Base-by-base conservation (phyloP, 495 filamentous ascomycete species). In the Penicillium canescens region DNA sequence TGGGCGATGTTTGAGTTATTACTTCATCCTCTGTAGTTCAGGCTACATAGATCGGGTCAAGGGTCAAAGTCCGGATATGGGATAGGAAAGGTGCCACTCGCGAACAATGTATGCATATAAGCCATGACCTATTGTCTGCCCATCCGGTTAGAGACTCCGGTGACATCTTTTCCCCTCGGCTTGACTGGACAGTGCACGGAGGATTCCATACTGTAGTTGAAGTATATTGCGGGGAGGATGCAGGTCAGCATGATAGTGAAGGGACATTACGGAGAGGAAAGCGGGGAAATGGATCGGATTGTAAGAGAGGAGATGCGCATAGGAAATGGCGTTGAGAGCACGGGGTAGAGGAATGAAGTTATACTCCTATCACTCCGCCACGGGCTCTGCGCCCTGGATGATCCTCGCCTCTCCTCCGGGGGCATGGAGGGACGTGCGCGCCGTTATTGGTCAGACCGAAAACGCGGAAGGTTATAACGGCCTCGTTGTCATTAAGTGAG, bases 351-450 rank as follows among this genome's bases (percentile, higher is more conserved):
- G 28, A 14, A 24, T 26, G n/a, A 18, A 1, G 24, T 34, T 23
- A 21, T 40, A 36, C 28, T 21, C 47, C 47, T 50, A 41, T 50
- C 47, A 33, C 7, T 33, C 31, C 26, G 23, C 35, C 47, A 50
- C 47, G 47, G 47, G 47, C 8, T 31, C 28, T 21, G 14, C 33
- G 47, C 38, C 48, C 48, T 50, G 38, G 12, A 39, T 56, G 54
- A 54, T 48, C 52, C 50, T 50, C 49, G 47, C 67, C 68, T 71
- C 62, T 72, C 63, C 44, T 68, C 60, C 34, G 64, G 61, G 66
- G 46, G 60, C 71, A 73, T 75, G 73, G 72, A 76, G 71, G 74
- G 70, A 73, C 62, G 54, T 55, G 54, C 49, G 38, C 18, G 18
- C 36, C 52, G 52, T 64, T 60, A 77, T 77, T 77, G 73, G 73